Evolutionary conservation across 2,329 filamentous ascomycete species (phyloP).

Genomic region (Fusarium lyarnte): DNA sequence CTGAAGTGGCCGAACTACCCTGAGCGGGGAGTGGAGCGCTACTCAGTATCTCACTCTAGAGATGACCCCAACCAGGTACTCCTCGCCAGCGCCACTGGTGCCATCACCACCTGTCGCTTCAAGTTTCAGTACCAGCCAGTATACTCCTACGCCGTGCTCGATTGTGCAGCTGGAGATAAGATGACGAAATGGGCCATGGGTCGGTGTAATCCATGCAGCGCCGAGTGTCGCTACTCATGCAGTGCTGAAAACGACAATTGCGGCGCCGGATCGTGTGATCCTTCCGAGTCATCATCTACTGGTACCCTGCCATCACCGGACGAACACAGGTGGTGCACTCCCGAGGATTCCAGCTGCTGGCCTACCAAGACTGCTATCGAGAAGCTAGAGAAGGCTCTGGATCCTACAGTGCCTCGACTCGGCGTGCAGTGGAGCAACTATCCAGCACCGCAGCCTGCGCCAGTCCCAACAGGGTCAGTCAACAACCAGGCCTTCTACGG

Average conservation of each 20-base stretch:
- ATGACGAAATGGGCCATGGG: neutral
- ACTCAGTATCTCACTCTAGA: neutral
- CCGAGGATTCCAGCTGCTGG: neutral
- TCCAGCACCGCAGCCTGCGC: neutral
- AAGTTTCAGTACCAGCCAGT: neutral
- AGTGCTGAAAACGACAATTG: neutral
- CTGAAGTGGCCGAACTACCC: neutral
- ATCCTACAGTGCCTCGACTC: neutral
- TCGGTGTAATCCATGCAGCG: neutral
- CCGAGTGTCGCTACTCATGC: neutral
- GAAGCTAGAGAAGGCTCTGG: neutral
- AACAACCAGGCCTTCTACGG: neutral
- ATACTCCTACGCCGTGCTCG: neutral
- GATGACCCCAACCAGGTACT: neutral
- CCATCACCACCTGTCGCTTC: neutral
- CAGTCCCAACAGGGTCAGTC: neutral
- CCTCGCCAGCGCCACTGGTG: neutral
- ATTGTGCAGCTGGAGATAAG: neutral
- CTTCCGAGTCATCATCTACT: neutral
- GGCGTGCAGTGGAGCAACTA: neutral
- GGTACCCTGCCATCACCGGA: fast-evolving
- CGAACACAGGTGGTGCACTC: neutral
- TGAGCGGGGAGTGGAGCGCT: neutral
- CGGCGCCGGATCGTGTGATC: neutral
- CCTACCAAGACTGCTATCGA: neutral